phyloP scores from a whole-genome alignment of 1,284 basidiomycete species.

The Golubevia pallescens region DNA sequence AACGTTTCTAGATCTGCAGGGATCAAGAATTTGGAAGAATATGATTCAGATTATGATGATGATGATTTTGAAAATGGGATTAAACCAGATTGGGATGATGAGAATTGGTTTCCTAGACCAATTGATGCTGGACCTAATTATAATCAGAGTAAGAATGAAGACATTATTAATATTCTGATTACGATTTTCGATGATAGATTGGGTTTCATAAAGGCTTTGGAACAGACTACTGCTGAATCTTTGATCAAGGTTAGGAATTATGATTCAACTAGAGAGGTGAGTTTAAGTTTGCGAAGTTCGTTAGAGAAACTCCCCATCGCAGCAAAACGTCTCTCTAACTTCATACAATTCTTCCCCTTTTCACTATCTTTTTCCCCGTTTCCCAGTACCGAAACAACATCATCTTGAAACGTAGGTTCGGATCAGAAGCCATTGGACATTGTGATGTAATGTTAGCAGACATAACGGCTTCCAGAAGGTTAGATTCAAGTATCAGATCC shows the following conservation, averaged over 20 bases:
- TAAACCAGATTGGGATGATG: slow-evolving; percentile 6
- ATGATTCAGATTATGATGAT: slow-evolving; percentile 10
- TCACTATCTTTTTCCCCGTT: neutral
- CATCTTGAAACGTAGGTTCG: slow-evolving; percentile 57
- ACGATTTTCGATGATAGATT: slow-evolving; percentile 57
- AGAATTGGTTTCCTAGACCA: slow-evolving; percentile 17
- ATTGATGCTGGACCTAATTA: slow-evolving; percentile 31
- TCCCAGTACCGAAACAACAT: slow-evolving; percentile 48
- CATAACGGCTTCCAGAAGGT: slow-evolving; percentile 31
- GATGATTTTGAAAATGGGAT: neutral
- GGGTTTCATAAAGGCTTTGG: slow-evolving; percentile 53
- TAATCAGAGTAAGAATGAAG: slow-evolving; percentile 41
- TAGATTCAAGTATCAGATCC: slow-evolving; percentile 18
- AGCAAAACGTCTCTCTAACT: too few relatives aligned
- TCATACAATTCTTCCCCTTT: too few relatives aligned
- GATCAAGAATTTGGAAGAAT: neutral
- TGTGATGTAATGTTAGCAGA: slow-evolving; percentile 63
- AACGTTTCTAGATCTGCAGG: neutral
- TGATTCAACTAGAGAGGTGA: slow-evolving; percentile 31
- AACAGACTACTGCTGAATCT: slow-evolving; percentile 52
- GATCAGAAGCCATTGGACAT: slow-evolving; percentile 44
- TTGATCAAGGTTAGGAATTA: slow-evolving; percentile 47
- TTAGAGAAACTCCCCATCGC: too few relatives aligned
- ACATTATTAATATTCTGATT: slow-evolving; percentile 57
- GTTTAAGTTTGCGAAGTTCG: slow-evolving; percentile 7